Evolutionary conservation across 2,329 filamentous ascomycete genomes (phyloP), one percentile per base, ranked within the genome.

Genomic region (Hortaea werneckii): DNA sequence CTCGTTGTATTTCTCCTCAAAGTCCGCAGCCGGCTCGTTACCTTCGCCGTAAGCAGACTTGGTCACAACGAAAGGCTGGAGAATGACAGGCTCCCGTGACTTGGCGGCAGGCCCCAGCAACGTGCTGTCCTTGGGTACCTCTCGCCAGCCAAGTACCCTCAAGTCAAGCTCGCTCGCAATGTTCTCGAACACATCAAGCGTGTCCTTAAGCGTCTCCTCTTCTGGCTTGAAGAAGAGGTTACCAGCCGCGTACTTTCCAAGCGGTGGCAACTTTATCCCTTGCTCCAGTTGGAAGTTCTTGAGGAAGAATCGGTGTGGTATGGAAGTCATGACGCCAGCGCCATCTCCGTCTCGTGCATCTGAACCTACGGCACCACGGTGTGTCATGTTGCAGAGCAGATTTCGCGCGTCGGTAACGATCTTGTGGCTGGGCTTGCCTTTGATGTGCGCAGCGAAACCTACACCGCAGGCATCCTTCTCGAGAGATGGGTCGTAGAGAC

Each of bases 391-490:
- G 78, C 92, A 98, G 53, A 98, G 82, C 51, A 98, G 77, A 70
- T 89, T 94, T 56, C 87, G 85, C 56, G 89, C 87, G 94, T 96
- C 90, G 71, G 85, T 95, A 54, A 96, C 85, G 63, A 96, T 96
- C 67, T 96, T 98, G 78, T 96, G 92, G 75, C 89, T 96, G 53
- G 89, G 70, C 69, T 86, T 85, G 74, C 92, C 92, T 76, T 96
- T 96, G 70, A 96, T 96, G 69, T 96, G 86, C 74, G 90, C 94
- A 70, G 90, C 87, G 71, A 98, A 98, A 67, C 92, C 92, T 63
- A 98, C 92, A 85, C 92, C 92, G 65, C 92, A 98, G 58, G 92
- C 89, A 89, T 98, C 92, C 70, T 96, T 96, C 73, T 96, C 92
- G 54, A 94, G 80, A 67, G 83, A 81, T 53, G 92, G 92, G 72